Conservation (phyloP, 176 grass and related monocot species). For the Aegilops tauschii region DNA sequence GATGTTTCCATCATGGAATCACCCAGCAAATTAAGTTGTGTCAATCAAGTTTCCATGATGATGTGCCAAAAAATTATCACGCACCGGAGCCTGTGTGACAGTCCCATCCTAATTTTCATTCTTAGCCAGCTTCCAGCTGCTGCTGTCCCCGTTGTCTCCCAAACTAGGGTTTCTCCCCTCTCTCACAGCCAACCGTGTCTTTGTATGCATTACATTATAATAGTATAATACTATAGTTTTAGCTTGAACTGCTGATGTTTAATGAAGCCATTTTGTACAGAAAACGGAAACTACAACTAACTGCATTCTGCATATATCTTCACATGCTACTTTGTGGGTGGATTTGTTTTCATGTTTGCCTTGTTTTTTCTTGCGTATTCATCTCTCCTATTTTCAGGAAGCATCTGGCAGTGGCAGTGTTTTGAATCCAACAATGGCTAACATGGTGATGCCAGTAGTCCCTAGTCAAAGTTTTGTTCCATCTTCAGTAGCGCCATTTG, state of each 20-base stretch:
- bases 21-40: neutral
- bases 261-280: constrained; percentile 9
- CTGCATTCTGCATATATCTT: neutral
- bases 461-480: constrained; percentile 56
- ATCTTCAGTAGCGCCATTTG: constrained; percentile 44
- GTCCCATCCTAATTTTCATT: neutral
- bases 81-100: neutral
- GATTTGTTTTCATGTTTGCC: neutral
- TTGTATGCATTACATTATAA: neutral
- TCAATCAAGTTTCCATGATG: neutral
- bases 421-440: constrained; percentile 37
- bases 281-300: constrained; percentile 7
- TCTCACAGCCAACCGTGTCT: neutral
- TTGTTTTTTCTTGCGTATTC: constrained; percentile 25
- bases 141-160: neutral
- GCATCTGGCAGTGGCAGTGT: constrained; percentile 49
- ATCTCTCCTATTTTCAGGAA: constrained; percentile 57
- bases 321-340: neutral
- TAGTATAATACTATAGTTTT: neutral
- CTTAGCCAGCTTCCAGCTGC: neutral
- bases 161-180: neutral
- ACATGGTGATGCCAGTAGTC: constrained; percentile 48
- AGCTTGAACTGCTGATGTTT: neutral
- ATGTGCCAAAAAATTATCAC: neutral
- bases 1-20: neutral